These are phyloP conservation scores for Lagenidium giganteum DNA, from an alignment of 352 stramenopile genomes.

Conservation along the genomic window DNA sequence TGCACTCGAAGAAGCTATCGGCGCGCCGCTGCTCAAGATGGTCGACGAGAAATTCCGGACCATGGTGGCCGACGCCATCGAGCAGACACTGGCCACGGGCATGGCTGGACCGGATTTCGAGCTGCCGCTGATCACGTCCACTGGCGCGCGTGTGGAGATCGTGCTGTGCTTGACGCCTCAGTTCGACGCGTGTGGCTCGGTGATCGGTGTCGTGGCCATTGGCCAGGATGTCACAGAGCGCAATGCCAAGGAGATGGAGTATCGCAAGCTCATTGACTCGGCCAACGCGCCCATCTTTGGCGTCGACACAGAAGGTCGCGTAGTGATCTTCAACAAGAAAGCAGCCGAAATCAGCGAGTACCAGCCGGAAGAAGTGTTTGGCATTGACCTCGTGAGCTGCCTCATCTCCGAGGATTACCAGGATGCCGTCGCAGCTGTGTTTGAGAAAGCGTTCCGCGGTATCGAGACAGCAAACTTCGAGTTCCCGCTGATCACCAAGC, in stretches of 20 bases:
- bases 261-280: conserved; percentile 34
- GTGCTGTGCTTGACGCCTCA: conserved; percentile 50
- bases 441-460: conserved; percentile 13
- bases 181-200: conserved; percentile 26
- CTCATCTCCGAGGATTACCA: conserved; percentile 17
- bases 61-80: conserved; percentile 36
- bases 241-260: conserved; percentile 51
- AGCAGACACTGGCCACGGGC: conserved; percentile 36
- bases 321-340: conserved; percentile 69
- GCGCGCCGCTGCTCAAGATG: conserved; percentile 32
- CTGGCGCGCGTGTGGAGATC: conserved; percentile 42
- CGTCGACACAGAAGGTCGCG: conserved; percentile 32
- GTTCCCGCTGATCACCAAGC: conserved; percentile 42
- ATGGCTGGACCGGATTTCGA: conserved; percentile 47
- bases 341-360: conserved; percentile 47
- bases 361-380: conserved; percentile 49
- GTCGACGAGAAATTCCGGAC: conserved; percentile 41
- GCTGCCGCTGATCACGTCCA: conserved; percentile 41
- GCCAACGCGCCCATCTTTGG: conserved; percentile 61
- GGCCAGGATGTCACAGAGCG: conserved; percentile 61
- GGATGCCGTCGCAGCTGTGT: conserved; percentile 5
- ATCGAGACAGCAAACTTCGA: conserved; percentile 36
- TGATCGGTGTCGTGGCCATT: conserved; percentile 51
- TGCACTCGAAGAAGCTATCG: conserved; percentile 35
- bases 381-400: conserved; percentile 15